Conservation (phyloP, 441 rosid species). For the Arabidopsis lyrata region DNA sequence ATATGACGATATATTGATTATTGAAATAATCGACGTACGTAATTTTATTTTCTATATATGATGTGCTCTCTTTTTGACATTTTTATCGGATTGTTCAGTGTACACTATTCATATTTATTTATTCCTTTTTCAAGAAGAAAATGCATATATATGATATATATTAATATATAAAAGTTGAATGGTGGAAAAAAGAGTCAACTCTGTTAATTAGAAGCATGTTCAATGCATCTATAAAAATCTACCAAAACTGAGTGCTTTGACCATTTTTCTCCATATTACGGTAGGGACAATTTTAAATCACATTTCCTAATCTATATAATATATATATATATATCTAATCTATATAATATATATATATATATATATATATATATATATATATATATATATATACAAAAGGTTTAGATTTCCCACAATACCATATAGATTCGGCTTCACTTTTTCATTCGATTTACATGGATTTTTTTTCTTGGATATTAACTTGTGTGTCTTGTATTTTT, state of each 20-base stretch:
- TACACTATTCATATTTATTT: background rate
- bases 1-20: too few relatives aligned
- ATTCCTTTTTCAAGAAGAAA: background rate
- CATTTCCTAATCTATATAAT: conserved; percentile 4
- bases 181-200: conserved; percentile 45
- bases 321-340: too few relatives aligned
- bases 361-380: too few relatives aligned
- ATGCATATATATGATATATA: background rate
- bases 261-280: conserved; percentile 32
- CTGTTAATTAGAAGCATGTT: conserved; percentile 40
- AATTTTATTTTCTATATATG: too few relatives aligned
- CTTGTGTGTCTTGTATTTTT: background rate
- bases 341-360: too few relatives aligned
- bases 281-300: conserved; percentile 26
- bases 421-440: conserved; percentile 21
- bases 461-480: background rate
- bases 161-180: conserved; percentile 17
- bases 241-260: conserved; percentile 41
- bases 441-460: background rate
- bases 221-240: conserved; percentile 46
- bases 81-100: background rate
- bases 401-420: conserved; percentile 8
- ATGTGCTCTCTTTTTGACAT: too few relatives aligned
- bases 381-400: background rate
- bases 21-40: too few relatives aligned